These are phyloP conservation scores for Penicillium flavigenum DNA, from an alignment of 495 filamentous ascomycete species.

Conservation along the genomic window DNA sequence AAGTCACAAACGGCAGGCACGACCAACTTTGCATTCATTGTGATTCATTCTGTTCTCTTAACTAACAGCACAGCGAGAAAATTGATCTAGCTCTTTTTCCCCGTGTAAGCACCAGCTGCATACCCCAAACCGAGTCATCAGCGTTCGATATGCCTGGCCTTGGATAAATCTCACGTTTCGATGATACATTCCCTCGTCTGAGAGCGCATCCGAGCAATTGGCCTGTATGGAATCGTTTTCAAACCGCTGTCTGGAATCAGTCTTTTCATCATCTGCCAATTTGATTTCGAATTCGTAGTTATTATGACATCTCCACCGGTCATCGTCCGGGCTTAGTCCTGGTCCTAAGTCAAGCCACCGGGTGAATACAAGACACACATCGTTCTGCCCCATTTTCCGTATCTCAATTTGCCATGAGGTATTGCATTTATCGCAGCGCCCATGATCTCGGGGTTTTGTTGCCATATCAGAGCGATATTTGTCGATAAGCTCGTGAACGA, in stretches of 20 bases:
- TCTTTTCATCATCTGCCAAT: not conserved
- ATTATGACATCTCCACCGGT: not conserved
- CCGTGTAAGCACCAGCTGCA: not conserved
- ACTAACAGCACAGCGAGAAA: not conserved
- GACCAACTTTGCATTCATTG: too few relatives aligned
- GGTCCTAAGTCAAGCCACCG: not conserved
- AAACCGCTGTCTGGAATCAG: not conserved
- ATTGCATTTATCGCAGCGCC: slow-evolving; percentile 15
- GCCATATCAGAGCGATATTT: not conserved
- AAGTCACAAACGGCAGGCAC: too few relatives aligned
- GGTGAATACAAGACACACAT: not conserved
- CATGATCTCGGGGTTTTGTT: not conserved
- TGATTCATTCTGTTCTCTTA: too few relatives aligned
- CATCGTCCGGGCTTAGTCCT: not conserved
- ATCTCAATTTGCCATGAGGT: slow-evolving; percentile 11
- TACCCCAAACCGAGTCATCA: not conserved
- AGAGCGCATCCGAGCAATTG: not conserved
- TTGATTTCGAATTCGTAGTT: not conserved
- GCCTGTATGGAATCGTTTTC: not conserved
- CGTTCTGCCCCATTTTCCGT: not conserved
- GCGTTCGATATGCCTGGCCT: not conserved
- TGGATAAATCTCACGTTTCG: not conserved
- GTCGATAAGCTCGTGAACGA: not conserved
- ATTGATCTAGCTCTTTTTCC: not conserved
- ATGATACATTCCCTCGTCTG: not conserved